Conservation (phyloP, 192 early-diverging fungal species). For the Gonapodya sp. region DNA sequence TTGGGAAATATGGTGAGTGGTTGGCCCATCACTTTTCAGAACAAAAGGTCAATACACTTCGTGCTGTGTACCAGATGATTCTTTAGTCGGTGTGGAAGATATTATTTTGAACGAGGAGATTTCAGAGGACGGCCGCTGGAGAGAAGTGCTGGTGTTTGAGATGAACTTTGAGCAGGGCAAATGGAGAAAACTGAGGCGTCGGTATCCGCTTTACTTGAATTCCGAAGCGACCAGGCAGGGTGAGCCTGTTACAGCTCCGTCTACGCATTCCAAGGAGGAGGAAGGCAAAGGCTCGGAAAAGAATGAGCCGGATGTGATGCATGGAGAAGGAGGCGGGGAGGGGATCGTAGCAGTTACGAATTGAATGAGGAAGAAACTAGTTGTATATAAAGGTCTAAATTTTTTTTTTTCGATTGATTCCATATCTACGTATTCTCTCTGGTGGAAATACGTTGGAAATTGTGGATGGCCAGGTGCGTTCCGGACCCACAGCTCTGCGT, state of each 20-base stretch:
- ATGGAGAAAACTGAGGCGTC: conserved; percentile 4
- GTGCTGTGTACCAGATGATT: not conserved
- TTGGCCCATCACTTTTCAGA: not conserved
- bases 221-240: too few species aligned
- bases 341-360: not conserved
- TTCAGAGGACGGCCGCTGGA: not conserved
- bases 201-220: not conserved
- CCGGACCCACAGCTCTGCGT: not conserved
- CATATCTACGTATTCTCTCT: not conserved
- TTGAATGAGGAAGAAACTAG: not conserved
- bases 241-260: too few species aligned
- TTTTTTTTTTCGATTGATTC: not conserved
- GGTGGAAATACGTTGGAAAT: not conserved
- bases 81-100: not conserved
- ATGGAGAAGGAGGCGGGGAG: not conserved
- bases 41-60: not conserved
- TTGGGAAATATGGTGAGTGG: conserved; percentile 5
- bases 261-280: too few species aligned
- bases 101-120: conserved; percentile 5
- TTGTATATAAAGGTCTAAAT: not conserved
- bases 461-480: not conserved
- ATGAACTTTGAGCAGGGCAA: conserved; percentile 8
- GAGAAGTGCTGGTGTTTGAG: not conserved
- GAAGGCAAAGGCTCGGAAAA: too few species aligned
- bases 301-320: too few species aligned